Percentiles rank a stretch among this genome's conserved stretches.
Evolutionary conservation across 1,284 basidiomycete genomes (phyloP).

Genomic region (Chalciporus sp.): DNA sequence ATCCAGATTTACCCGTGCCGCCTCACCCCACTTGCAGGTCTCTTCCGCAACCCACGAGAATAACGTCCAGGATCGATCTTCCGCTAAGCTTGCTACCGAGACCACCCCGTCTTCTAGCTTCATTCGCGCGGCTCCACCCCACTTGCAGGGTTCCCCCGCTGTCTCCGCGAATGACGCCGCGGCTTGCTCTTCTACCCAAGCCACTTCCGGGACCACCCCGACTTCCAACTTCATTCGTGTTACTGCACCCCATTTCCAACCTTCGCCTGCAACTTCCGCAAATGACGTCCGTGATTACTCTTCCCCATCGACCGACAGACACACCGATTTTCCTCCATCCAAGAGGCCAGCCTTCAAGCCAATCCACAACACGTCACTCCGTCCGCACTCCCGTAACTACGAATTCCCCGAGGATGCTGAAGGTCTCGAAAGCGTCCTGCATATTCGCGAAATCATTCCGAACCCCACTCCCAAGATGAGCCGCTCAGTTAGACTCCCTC

Average conservation of each 20-base stretch:
- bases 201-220: not conserved
- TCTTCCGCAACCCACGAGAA: not conserved
- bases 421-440: not conserved
- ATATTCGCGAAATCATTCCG: not conserved
- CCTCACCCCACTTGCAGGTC: not conserved
- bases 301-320: not conserved
- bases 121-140: not conserved
- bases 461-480: slow-evolving; percentile 1
- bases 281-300: not conserved
- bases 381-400: not conserved
- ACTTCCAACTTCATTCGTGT: not conserved
- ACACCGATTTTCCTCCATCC: not conserved
- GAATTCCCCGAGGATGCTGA: not conserved
- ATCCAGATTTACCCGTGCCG: not conserved
- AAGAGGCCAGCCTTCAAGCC: not conserved
- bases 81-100: not conserved
- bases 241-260: not conserved
- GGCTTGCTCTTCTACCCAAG: not conserved
- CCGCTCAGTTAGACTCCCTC: not conserved
- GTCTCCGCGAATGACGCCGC: not conserved
- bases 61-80: not conserved
- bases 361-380: not conserved
- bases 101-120: not conserved
- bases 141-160: not conserved
- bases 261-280: not conserved